Conservation (phyloP, 1,284 basidiomycete species). For the Cutaneotrichosporon cavernicola region DNA sequence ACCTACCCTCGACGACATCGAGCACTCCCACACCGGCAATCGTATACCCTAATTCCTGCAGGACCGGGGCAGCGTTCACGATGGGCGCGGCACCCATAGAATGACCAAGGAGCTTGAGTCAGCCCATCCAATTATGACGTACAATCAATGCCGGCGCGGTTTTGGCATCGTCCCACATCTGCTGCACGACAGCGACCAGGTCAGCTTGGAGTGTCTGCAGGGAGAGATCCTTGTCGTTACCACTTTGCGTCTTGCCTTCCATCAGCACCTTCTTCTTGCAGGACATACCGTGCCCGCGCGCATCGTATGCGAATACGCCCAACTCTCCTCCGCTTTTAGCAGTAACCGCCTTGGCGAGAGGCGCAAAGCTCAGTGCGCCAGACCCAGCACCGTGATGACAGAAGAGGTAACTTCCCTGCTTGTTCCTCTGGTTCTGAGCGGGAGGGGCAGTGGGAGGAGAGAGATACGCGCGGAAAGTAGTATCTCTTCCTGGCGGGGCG, state of each 20-base stretch:
- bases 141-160: slow-evolving; percentile 72
- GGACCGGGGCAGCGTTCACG: slow-evolving; percentile 65
- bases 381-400: slow-evolving; percentile 96
- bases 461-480: slow-evolving; percentile 75
- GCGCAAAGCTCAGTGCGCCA: slow-evolving; percentile 83
- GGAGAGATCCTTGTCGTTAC: slow-evolving; percentile 65
- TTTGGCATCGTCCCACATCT: slow-evolving; percentile 66
- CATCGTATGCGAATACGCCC: slow-evolving; percentile 81
- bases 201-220: slow-evolving; percentile 70
- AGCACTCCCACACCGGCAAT: slow-evolving; percentile 82
- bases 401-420: slow-evolving; percentile 69
- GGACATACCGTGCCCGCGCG: slow-evolving; percentile 77
- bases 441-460: slow-evolving; percentile 53
- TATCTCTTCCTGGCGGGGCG: slow-evolving; percentile 60
- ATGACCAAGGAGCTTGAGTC: slow-evolving; percentile 72
- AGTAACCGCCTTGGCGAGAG: slow-evolving; percentile 73
- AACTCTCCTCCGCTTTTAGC: slow-evolving; percentile 67
- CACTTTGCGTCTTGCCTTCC: slow-evolving; percentile 62
- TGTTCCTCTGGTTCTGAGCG: slow-evolving; percentile 16
- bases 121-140: slow-evolving; percentile 40
- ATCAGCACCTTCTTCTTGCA: background rate
- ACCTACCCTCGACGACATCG: slow-evolving; percentile 89
- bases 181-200: slow-evolving; percentile 65
- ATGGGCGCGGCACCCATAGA: slow-evolving; percentile 89
- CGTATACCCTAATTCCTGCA: slow-evolving; percentile 67